Evolutionary conservation across 1,284 basidiomycete genomes (phyloP), one percentile per base, ranked within the genome.

Genomic region (Caloboletus firmus): DNA sequence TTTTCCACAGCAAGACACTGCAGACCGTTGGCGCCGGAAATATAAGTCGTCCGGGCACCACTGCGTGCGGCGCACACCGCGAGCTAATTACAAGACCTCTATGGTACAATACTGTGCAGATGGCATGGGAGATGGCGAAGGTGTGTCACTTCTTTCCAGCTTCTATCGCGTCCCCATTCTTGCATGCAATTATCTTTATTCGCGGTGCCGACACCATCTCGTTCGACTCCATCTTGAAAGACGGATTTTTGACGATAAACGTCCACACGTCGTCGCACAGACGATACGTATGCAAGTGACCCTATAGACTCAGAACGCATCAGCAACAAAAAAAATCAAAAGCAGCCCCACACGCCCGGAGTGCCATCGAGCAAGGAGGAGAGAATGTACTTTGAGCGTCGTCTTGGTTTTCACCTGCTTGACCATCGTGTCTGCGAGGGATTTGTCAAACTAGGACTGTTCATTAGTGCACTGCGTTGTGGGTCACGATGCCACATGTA

Each of bases 191-290:
- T 56, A 97, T 97, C 78, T 96, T 96, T 73, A 95, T 91, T 72
- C 90, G 87, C 40, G 80, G 79, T 2, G 89, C 85, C 12, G 76
- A 81, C 35, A 96, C 85, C 65, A 83, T 76, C 61, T 93, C 90
- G 64, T 91, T 92, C 44, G 86, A 87, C 73, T 98, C 95, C 87
- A 97, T 93, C 74, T 96, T 96, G 76, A 98, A 95, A 17, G 84
- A 82, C 15, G 94, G 88, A 62, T 95, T 85, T 70, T 93, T 92
- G 45, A 96, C 89, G 58, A 95, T 91, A 72, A 97, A 98, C 37
- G 95, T 97, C 95, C 95, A 97, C 45, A 97, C 94, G 67, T 97
- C 95, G 74, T 97, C 95, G 68, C 93, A 95, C 2, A 95, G 80
- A n/a, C 93, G 85, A 74, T 97, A 97, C 1, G 93, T 96, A 64